Evolutionary conservation across 352 stramenopile species (phyloP).

Genomic region (Plasmopara viticola): DNA sequence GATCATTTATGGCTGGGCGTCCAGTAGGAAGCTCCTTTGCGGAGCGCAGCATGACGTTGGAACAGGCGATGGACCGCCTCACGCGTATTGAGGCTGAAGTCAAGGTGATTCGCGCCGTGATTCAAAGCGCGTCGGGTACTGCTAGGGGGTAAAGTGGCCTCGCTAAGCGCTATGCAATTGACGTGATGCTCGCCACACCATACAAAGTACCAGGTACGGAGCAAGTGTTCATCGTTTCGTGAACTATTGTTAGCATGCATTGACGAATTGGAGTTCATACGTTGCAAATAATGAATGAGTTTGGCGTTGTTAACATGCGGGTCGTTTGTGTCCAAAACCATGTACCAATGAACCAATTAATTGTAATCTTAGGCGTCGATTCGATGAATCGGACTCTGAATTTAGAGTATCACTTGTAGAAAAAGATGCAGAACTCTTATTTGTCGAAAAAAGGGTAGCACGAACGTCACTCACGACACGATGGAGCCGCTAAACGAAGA

Average conservation of each 20-base stretch:
- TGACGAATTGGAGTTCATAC: not conserved
- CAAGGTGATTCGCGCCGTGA: conserved; percentile 60
- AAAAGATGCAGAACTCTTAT: too few relatives aligned
- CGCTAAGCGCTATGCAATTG: not conserved
- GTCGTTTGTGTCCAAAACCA: not conserved
- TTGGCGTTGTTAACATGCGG: not conserved
- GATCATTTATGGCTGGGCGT: conserved; percentile 73
- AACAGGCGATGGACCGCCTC: conserved; percentile 71
- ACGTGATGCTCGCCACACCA: not conserved
- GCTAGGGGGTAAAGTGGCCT: conserved; percentile 17
- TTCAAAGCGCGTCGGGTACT: conserved; percentile 38
- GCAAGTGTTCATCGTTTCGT: conserved; percentile 21
- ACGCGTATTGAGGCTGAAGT: conserved; percentile 58
- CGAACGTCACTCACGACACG: too few relatives aligned
- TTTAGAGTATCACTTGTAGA: too few relatives aligned
- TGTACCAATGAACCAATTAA: not conserved
- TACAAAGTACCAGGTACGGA: not conserved
- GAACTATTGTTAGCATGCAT: conserved; percentile 14
- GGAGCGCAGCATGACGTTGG: conserved; percentile 55
- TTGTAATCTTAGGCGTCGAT: too few relatives aligned
- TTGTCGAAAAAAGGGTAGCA: too few relatives aligned
- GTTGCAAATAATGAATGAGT: conserved; percentile 4
- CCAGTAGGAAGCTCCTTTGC: conserved; percentile 50
- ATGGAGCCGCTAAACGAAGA: conserved; percentile 23
- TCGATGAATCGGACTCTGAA: too few relatives aligned